These are phyloP conservation scores for Gymnopilus junonius DNA, from an alignment of 768 basidiomycete species.

Conservation along the genomic window DNA sequence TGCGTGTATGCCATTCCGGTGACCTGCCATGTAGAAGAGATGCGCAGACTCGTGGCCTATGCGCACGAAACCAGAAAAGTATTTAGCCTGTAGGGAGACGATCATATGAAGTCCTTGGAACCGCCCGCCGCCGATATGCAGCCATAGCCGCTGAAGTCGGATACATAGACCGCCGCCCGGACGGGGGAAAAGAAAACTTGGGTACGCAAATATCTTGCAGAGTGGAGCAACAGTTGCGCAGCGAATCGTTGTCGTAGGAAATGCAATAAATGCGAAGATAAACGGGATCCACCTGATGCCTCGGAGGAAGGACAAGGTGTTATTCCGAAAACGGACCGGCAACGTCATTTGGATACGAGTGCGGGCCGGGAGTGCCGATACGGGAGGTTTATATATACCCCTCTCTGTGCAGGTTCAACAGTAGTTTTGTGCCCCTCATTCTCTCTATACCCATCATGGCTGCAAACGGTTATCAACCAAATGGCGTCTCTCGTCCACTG, in stretches of 20 bases:
- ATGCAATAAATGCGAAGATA: background rate
- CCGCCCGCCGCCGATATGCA: background rate
- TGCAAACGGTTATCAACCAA: slow-evolving; percentile 41
- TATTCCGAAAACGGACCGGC: slow-evolving; percentile 32
- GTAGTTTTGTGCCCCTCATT: slow-evolving; percentile 5
- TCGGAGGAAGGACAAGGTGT: slow-evolving; percentile 13
- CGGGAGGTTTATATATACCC: slow-evolving; percentile 22
- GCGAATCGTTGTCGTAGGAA: background rate
- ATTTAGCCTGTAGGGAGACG: slow-evolving; percentile 9
- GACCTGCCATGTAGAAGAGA: slow-evolving; percentile 9
- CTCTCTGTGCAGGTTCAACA: slow-evolving; percentile 1
- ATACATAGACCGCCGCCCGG: background rate
- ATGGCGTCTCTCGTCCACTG: slow-evolving; percentile 55
- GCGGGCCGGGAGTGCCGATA: slow-evolving; percentile 29
- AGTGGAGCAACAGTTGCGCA: background rate
- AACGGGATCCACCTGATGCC: slow-evolving; percentile 2
- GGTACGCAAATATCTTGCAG: background rate
- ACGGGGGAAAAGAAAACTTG: background rate
- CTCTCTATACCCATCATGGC: slow-evolving; percentile 42
- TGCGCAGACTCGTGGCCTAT: slow-evolving; percentile 11
- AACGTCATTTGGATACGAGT: slow-evolving; percentile 13
- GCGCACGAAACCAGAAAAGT: slow-evolving; percentile 6
- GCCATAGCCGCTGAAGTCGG: slow-evolving; percentile 1
- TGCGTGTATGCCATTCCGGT: slow-evolving; percentile 5
- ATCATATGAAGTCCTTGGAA: slow-evolving; percentile 11